Evolutionary conservation across 164 flowering plant genomes (phyloP).

Genomic region (Houttuynia cordata): DNA sequence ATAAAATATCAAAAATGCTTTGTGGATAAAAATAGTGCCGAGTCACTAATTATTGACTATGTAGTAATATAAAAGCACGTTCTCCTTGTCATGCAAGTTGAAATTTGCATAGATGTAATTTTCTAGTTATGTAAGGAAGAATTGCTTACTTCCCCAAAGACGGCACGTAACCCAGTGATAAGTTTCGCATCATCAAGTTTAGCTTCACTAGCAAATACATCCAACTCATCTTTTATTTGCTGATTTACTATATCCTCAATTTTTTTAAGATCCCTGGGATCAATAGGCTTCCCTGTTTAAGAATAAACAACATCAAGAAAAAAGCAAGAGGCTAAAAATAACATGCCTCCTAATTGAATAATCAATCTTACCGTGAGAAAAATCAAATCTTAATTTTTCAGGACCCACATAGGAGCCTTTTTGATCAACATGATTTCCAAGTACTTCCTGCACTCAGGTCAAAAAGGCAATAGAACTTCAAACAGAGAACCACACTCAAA

Average conservation of each 20-base stretch:
- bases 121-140: not conserved
- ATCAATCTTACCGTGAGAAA: slow-evolving; percentile 71
- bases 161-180: slow-evolving; percentile 86
- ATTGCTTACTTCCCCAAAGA: slow-evolving; percentile 91
- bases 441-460: slow-evolving; percentile 61
- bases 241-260: slow-evolving; percentile 81
- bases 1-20: too few species aligned
- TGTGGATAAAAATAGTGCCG: too few species aligned
- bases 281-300: slow-evolving; percentile 67
- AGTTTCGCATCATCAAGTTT: slow-evolving; percentile 73
- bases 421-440: slow-evolving; percentile 94
- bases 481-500: too few species aligned
- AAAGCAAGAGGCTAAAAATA: not conserved
- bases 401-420: slow-evolving; percentile 99
- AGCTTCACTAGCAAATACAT: slow-evolving; percentile 65
- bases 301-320: not conserved
- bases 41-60: too few species aligned
- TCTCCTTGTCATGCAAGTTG: not conserved
- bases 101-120: not conserved
- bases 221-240: slow-evolving; percentile 71
- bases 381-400: slow-evolving; percentile 90
- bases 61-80: too few species aligned
- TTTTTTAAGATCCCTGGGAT: slow-evolving; percentile 54
- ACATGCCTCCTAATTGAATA: not conserved
- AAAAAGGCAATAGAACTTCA: too few species aligned